phyloP scores from a whole-genome alignment of 1,139 yeast genomes.

The Tardiomyces depauwii region DNA sequence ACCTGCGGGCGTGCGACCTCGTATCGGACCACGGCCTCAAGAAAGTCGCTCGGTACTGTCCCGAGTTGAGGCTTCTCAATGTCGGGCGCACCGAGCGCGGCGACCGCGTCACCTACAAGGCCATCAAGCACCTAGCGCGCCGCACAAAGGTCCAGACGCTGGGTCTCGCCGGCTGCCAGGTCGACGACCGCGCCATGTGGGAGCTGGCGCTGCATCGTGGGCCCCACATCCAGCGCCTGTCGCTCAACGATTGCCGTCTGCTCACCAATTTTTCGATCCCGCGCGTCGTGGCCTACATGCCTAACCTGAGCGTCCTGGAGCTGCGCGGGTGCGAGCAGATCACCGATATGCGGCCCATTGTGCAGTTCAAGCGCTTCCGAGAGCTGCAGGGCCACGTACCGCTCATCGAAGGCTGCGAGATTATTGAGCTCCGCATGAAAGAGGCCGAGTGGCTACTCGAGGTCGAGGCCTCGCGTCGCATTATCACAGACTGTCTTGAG shows the following conservation, averaged over 20 bases:
- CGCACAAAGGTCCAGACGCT: constrained; percentile 52
- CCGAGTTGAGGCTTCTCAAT: constrained; percentile 45
- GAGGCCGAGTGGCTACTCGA: constrained; percentile 54
- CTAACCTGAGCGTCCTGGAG: constrained; percentile 63
- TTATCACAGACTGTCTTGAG: constrained; percentile 22
- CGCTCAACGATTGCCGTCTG: constrained; percentile 63
- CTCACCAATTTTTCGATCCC: constrained; percentile 63
- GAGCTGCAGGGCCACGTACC: constrained; percentile 41
- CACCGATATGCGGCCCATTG: constrained; percentile 51
- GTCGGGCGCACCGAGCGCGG: constrained; percentile 73
- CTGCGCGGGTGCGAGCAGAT: constrained; percentile 51
- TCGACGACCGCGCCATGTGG: constrained; percentile 72
- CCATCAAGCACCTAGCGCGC: constrained; percentile 46
- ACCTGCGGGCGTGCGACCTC: constrained; percentile 74
- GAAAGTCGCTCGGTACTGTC: constrained; percentile 51
- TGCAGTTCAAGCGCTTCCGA: constrained; percentile 56
- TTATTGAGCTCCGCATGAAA: constrained; percentile 45
- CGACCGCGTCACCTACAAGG: constrained; percentile 56
- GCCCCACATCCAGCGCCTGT: constrained; percentile 47
- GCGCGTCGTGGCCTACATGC: constrained; percentile 45
- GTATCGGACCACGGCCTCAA: constrained; percentile 69
- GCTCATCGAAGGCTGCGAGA: constrained; percentile 68
- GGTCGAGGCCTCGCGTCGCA: constrained; percentile 35
- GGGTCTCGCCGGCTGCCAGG: constrained; percentile 81
- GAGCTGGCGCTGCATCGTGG: constrained; percentile 60